phyloP scores from a whole-genome alignment of 2,329 filamentous ascomycete genomes.

The Calonectria fujianensis region DNA sequence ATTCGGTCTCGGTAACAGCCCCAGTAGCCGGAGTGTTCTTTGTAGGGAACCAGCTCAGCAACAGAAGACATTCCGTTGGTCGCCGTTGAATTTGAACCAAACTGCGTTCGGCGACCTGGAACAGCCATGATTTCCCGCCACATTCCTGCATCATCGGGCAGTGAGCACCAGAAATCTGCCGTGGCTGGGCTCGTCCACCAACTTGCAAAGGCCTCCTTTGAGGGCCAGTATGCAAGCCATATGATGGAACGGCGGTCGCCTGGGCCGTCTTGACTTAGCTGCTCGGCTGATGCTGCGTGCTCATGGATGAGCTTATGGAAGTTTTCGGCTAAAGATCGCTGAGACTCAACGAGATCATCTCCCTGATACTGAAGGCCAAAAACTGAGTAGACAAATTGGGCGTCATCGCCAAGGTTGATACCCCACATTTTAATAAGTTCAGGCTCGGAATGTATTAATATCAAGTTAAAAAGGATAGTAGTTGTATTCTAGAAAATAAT shows the following conservation, averaged over 20 bases:
- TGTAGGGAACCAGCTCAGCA: slow-evolving; percentile 3
- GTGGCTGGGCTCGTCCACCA: slow-evolving; percentile 27
- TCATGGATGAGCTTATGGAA: slow-evolving; percentile 7
- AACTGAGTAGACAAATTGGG: slow-evolving; percentile 5
- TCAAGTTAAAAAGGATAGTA: no score
- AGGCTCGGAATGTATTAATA: not conserved
- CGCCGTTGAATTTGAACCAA: slow-evolving; percentile 6
- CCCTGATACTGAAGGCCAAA: slow-evolving; percentile 23
- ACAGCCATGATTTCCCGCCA: slow-evolving; percentile 30
- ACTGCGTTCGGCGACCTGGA: slow-evolving; percentile 15
- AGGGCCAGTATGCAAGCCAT: slow-evolving; percentile 36
- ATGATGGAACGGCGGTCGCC: not conserved
- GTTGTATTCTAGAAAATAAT: not conserved
- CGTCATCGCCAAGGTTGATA: not conserved
- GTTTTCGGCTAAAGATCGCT: not conserved
- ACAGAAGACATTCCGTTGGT: slow-evolving; percentile 17
- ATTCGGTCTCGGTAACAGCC: slow-evolving; percentile 31
- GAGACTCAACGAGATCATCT: not conserved
- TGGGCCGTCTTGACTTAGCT: slow-evolving; percentile 5
- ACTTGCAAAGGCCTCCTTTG: not conserved
- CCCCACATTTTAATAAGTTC: slow-evolving; percentile 17
- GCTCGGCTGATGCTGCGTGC: not conserved
- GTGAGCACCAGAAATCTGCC: slow-evolving; percentile 16
- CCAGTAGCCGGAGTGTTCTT: slow-evolving; percentile 33
- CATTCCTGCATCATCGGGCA: slow-evolving; percentile 28